Percentiles rank a stretch among this genome's conserved stretches.
Evolutionary conservation across 1,284 basidiomycete species (phyloP).

Genomic region (Garcileccinum viscosum): DNA sequence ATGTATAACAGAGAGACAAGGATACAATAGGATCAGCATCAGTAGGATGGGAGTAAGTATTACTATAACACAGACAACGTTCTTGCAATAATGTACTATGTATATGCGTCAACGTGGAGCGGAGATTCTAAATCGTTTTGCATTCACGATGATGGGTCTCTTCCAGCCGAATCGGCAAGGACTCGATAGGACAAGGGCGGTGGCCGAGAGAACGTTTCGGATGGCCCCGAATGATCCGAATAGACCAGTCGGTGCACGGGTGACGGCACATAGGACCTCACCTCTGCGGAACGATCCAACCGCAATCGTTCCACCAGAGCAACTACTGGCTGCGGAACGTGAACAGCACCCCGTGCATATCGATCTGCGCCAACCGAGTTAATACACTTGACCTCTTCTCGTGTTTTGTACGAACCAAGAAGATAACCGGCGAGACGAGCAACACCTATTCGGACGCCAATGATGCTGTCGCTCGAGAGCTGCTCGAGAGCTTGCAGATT

Average conservation of each 20-base stretch:
- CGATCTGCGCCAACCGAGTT: conserved; percentile 26
- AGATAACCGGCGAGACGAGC: conserved; percentile 70
- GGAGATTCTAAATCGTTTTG: conserved; percentile 1
- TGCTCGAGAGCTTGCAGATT: conserved; percentile 61
- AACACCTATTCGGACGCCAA: conserved; percentile 88
- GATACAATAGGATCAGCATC: conserved; percentile 32
- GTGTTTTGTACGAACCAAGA: conserved; percentile 49
- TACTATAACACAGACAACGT: conserved; percentile 26
- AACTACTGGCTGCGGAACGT: conserved; percentile 36
- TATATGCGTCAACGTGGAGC: conserved; percentile 18
- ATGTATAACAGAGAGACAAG: conserved; percentile 18
- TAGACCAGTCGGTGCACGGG: conserved; percentile 19
- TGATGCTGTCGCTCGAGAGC: conserved; percentile 74
- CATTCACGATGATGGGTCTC: conserved; percentile 20
- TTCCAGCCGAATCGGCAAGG: conserved; percentile 7
- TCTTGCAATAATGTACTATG: conserved; percentile 29
- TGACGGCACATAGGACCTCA: conserved; percentile 47
- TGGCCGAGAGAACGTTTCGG: conserved; percentile 43
- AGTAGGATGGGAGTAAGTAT: conserved; percentile 18
- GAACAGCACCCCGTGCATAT: conserved; percentile 33
- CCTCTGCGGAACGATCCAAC: conserved; percentile 56
- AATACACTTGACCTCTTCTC: conserved; percentile 2
- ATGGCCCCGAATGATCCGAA: conserved; percentile 27
- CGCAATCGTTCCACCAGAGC: conserved; percentile 50
- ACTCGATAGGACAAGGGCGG: conserved; percentile 31